These are phyloP conservation scores for Polygonum aviculare DNA, from an alignment of 148 eudicot genomes.

Conservation along the genomic window DNA sequence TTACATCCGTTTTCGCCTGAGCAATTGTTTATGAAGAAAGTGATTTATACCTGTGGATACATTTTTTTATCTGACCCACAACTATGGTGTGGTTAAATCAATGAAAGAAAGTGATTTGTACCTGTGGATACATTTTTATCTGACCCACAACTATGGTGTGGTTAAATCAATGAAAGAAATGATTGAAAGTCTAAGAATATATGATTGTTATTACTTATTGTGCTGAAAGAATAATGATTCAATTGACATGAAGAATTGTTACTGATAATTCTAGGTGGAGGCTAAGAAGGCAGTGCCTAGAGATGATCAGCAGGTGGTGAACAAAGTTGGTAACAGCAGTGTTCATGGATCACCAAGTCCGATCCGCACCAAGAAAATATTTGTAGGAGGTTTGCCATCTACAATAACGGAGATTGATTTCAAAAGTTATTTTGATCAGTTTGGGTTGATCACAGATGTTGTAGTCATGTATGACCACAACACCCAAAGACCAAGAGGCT, in stretches of 20 bases:
- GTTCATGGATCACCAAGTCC: slow-evolving; percentile 74
- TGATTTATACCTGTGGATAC: not conserved
- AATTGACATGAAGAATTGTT: not conserved
- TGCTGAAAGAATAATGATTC: not conserved
- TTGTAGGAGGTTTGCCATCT: slow-evolving; percentile 94
- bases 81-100: not conserved
- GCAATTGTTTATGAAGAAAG: not conserved
- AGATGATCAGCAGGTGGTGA: slow-evolving; percentile 61
- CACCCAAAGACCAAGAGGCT: slow-evolving; percentile 97
- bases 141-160: not conserved
- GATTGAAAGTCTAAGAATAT: not conserved
- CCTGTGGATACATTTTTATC: not conserved
- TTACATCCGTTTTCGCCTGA: not conserved
- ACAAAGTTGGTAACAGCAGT: slow-evolving; percentile 45
- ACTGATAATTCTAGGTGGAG: slow-evolving; percentile 54
- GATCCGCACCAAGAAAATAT: slow-evolving; percentile 78
- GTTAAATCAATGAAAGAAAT: not conserved
- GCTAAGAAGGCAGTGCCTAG: slow-evolving; percentile 98
- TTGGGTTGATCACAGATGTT: slow-evolving; percentile 85
- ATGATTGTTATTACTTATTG: not conserved
- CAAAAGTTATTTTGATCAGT: slow-evolving; percentile 80
- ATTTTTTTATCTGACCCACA: not conserved
- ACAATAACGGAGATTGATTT: slow-evolving; percentile 87
- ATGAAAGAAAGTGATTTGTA: not conserved
- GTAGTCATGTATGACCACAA: slow-evolving; percentile 99